phyloP scores from a whole-genome alignment of 2,329 filamentous ascomycete species.

The Boeremia lycopersici region DNA sequence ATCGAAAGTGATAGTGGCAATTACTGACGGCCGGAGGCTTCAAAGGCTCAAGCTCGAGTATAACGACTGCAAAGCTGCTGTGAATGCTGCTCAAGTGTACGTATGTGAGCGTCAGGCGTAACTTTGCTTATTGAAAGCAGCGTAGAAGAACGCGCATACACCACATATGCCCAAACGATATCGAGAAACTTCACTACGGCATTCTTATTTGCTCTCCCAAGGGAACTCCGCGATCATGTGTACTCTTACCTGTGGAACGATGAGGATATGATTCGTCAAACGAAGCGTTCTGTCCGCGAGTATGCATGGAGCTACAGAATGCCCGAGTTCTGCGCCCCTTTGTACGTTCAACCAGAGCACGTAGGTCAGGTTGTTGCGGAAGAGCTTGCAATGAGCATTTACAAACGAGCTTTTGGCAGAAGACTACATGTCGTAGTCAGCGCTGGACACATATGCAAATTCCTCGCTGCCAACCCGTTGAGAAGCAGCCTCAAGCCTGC shows the following conservation, averaged over 20 bases:
- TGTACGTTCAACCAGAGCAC: slow-evolving; percentile 9
- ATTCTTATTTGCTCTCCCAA: slow-evolving; percentile 6
- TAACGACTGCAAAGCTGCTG: slow-evolving; percentile 1
- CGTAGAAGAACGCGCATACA: slow-evolving; percentile 8
- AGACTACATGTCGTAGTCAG: slow-evolving; percentile 12
- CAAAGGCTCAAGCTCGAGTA: slow-evolving; percentile 2
- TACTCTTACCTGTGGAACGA: slow-evolving; percentile 14
- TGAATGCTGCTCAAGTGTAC: slow-evolving; percentile 61
- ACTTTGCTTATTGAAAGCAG: background rate
- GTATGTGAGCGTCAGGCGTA: slow-evolving; percentile 41
- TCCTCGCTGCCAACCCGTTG: slow-evolving; percentile 11
- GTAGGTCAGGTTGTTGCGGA: slow-evolving; percentile 9
- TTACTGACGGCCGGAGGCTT: slow-evolving; percentile 2
- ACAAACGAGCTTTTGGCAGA: slow-evolving; percentile 10
- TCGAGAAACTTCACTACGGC: slow-evolving; percentile 5
- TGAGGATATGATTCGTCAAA: slow-evolving; percentile 14
- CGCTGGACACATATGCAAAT: slow-evolving; percentile 9
- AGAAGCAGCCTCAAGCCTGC: slow-evolving; percentile 4
- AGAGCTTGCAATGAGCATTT: slow-evolving; percentile 10
- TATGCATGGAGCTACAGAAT: slow-evolving; percentile 15
- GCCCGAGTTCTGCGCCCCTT: slow-evolving; percentile 13
- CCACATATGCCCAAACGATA: background rate
- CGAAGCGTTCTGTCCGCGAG: slow-evolving; percentile 11
- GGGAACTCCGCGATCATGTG: slow-evolving; percentile 15
- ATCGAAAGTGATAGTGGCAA: background rate